These are phyloP conservation scores for Pelargonium cotyledonis DNA, from an alignment of 441 rosid genomes.

Conservation along the genomic window DNA sequence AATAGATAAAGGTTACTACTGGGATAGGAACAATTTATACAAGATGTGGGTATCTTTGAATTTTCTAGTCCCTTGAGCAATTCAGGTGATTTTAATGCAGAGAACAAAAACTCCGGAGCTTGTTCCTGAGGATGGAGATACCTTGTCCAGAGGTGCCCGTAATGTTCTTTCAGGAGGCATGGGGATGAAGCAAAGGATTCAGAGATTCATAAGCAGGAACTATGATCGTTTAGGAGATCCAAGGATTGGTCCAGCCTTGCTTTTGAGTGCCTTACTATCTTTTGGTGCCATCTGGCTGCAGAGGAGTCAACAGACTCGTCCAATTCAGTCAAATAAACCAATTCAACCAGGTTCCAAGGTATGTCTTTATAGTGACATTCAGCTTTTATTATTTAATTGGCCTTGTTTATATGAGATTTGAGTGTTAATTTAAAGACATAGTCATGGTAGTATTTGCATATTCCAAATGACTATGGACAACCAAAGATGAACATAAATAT, in stretches of 20 bases:
- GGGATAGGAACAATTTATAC: not conserved
- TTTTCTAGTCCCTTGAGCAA: slow-evolving; percentile 8
- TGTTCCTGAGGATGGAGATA: slow-evolving; percentile 67
- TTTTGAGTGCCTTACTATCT: slow-evolving; percentile 71
- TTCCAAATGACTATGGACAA: no score
- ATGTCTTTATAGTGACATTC: not conserved
- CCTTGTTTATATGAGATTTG: not conserved
- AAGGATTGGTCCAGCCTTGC: slow-evolving; percentile 81
- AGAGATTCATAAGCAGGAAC: slow-evolving; percentile 27
- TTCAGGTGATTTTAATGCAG: slow-evolving; percentile 34
- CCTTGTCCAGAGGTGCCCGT: slow-evolving; percentile 55
- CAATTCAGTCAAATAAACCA: slow-evolving; percentile 24
- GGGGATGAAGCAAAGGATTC: slow-evolving; percentile 49
- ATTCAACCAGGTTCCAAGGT: slow-evolving; percentile 37
- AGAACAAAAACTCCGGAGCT: slow-evolving; percentile 81
- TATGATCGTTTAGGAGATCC: slow-evolving; percentile 66
- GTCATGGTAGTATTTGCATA: not conserved
- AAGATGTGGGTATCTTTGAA: not conserved
- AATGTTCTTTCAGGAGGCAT: slow-evolving; percentile 45
- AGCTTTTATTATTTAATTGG: not conserved
- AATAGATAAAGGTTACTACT: slow-evolving; percentile 9
- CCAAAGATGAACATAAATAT: no score
- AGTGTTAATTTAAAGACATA: not conserved
- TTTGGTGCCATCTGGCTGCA: slow-evolving; percentile 62
- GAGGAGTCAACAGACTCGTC: slow-evolving; percentile 46